Evolutionary conservation across 257 asterid genomes (phyloP).

Genomic region (Haberlea rhodopensis): DNA sequence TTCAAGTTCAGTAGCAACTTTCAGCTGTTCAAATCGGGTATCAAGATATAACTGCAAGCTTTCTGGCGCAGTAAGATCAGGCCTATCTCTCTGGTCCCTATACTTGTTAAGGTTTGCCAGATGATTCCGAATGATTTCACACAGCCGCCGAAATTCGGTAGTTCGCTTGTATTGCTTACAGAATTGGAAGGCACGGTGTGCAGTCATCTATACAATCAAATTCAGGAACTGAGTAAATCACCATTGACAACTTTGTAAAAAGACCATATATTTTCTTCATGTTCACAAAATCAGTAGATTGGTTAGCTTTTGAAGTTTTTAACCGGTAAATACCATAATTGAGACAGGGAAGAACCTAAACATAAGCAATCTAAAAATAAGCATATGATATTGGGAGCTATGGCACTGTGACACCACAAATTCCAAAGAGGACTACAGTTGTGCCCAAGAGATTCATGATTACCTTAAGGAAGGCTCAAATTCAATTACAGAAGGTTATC

Average conservation of each 20-base stretch:
- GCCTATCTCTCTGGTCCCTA: conserved; percentile 91
- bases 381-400: not conserved
- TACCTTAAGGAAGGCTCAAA: not conserved
- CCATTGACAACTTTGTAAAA: not conserved
- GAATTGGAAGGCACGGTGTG: conserved; percentile 94
- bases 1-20: conserved; percentile 86
- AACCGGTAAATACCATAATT: not conserved
- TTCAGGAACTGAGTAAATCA: conserved; percentile 18
- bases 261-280: not conserved
- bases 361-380: not conserved
- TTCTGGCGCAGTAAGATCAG: conserved; percentile 85
- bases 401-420: not conserved
- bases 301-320: not conserved
- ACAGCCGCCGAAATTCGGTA: conserved; percentile 85
- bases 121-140: conserved; percentile 92
- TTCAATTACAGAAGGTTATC: too few species aligned
- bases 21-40: conserved; percentile 87
- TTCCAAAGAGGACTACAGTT: not conserved
- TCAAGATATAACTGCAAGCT: conserved; percentile 87
- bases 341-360: not conserved
- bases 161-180: conserved; percentile 92
- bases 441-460: not conserved
- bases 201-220: conserved; percentile 67
- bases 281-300: not conserved
- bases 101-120: conserved; percentile 87